phyloP scores from a whole-genome alignment of 768 basidiomycete species.

The Naganishia friedmannii region DNA sequence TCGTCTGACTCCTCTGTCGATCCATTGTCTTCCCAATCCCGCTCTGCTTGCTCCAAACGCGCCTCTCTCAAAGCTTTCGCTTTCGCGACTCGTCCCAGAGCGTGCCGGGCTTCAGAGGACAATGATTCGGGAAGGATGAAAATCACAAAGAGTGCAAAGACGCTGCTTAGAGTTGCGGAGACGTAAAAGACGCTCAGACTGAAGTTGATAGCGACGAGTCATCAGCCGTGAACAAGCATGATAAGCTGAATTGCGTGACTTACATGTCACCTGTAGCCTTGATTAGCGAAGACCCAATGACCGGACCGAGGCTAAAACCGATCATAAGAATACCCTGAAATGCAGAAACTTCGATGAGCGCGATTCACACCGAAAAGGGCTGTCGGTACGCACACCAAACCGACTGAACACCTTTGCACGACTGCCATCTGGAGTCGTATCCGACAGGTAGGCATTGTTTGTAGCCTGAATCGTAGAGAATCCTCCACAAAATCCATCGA shows the following conservation, averaged over 20 bases:
- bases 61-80: slow-evolving; percentile 29
- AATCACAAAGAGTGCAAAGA: slow-evolving; percentile 63
- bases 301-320: slow-evolving; percentile 75
- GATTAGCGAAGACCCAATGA: slow-evolving; percentile 66
- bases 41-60: slow-evolving; percentile 40
- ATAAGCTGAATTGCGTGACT: slow-evolving; percentile 37
- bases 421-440: slow-evolving; percentile 48
- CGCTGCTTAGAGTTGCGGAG: slow-evolving; percentile 57
- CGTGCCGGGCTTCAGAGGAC: slow-evolving; percentile 56
- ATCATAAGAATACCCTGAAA: slow-evolving; percentile 68
- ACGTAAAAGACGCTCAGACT: slow-evolving; percentile 69
- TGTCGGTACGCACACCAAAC: slow-evolving; percentile 5
- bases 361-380: neutral
- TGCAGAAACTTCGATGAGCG: neutral
- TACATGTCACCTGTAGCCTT: slow-evolving; percentile 55
- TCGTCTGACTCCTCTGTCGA: slow-evolving; percentile 23
- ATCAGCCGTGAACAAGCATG: neutral
- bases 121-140: slow-evolving; percentile 64
- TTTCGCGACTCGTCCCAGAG: slow-evolving; percentile 38
- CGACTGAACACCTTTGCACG: slow-evolving; percentile 43
- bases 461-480: slow-evolving; percentile 67
- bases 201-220: neutral
- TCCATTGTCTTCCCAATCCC: slow-evolving; percentile 43
- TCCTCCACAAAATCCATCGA: slow-evolving; percentile 78
- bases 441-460: slow-evolving; percentile 58